A percentile compares a stretch with the other conserved stretches of the same genome.
phyloP scores from a whole-genome alignment of 2,329 filamentous ascomycete species.

The Metarhizium brunneum region DNA sequence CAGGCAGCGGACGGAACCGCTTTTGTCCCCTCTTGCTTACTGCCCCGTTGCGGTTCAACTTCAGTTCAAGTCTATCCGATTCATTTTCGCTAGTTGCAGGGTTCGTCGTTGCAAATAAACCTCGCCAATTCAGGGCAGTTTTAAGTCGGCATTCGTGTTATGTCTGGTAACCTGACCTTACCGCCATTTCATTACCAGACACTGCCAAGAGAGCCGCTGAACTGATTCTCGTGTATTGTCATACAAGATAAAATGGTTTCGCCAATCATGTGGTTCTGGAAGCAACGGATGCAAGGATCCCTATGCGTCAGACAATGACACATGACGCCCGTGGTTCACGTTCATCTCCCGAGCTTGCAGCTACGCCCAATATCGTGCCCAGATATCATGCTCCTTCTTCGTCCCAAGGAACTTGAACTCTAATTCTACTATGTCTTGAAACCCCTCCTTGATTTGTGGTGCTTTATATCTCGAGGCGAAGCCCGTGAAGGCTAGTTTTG shows the following conservation, averaged over 20 bases:
- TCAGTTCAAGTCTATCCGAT: neutral
- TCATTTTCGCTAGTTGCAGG: neutral
- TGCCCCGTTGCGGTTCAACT: too few species aligned
- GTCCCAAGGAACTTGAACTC: conserved; percentile 69
- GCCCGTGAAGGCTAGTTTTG: conserved; percentile 68
- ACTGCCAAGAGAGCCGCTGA: neutral
- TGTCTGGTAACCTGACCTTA: neutral
- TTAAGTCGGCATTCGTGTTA: neutral
- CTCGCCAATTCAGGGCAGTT: neutral
- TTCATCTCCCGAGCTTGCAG: neutral
- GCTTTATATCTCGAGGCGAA: conserved; percentile 66
- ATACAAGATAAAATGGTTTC: neutral
- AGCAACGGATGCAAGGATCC: neutral
- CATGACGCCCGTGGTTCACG: neutral
- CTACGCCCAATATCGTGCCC: conserved; percentile 71
- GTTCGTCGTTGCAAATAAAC: neutral
- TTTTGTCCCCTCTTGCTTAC: too few species aligned
- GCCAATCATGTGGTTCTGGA: neutral
- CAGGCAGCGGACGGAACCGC: too few species aligned
- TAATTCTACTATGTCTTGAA: conserved; percentile 66
- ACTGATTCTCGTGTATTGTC: neutral
- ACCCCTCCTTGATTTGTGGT: conserved; percentile 68
- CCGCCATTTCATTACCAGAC: neutral
- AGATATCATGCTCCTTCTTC: conserved; percentile 58
- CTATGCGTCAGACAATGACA: neutral